Evolutionary conservation across 2,329 filamentous ascomycete species (phyloP).

Genomic region (Cryoendolithus antarcticus): DNA sequence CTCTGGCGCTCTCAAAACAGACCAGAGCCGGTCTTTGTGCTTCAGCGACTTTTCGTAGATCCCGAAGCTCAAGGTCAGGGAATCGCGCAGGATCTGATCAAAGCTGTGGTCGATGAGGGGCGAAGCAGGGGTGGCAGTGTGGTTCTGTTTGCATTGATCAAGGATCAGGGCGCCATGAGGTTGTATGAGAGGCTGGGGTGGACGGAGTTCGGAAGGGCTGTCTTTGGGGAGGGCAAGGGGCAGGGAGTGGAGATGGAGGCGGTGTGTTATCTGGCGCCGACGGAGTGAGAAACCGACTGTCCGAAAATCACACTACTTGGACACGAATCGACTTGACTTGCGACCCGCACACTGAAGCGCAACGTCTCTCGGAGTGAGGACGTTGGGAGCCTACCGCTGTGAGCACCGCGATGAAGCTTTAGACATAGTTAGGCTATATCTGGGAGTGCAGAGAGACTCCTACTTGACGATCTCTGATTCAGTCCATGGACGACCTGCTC

Average conservation of each 20-base stretch:
- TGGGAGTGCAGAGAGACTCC: too few relatives aligned
- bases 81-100: constrained; percentile 10
- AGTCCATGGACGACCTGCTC: too few relatives aligned
- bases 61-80: constrained; percentile 10
- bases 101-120: constrained; percentile 6
- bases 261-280: constrained; percentile 4
- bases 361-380: too few relatives aligned
- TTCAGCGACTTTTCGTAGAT: constrained; percentile 17
- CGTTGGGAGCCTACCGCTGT: too few relatives aligned
- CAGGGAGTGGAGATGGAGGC: constrained; percentile 4
- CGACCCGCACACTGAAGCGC: too few relatives aligned
- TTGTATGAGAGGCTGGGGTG: constrained; percentile 15
- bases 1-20: constrained; percentile 9
- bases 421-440: too few relatives aligned
- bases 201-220: constrained; percentile 9
- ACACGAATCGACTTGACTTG: too few relatives aligned
- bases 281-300: too few relatives aligned
- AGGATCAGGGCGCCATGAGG: constrained; percentile 13
- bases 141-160: constrained; percentile 14
- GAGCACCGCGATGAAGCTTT: too few relatives aligned
- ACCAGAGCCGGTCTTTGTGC: constrained; percentile 9
- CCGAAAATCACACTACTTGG: too few relatives aligned
- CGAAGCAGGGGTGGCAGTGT: constrained; percentile 4
- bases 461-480: too few relatives aligned
- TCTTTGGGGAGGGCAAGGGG: constrained; percentile 1